These are phyloP conservation scores for Phaeosphaeriaceae sp. DNA, from an alignment of 2,329 filamentous ascomycete genomes.

Conservation along the genomic window DNA sequence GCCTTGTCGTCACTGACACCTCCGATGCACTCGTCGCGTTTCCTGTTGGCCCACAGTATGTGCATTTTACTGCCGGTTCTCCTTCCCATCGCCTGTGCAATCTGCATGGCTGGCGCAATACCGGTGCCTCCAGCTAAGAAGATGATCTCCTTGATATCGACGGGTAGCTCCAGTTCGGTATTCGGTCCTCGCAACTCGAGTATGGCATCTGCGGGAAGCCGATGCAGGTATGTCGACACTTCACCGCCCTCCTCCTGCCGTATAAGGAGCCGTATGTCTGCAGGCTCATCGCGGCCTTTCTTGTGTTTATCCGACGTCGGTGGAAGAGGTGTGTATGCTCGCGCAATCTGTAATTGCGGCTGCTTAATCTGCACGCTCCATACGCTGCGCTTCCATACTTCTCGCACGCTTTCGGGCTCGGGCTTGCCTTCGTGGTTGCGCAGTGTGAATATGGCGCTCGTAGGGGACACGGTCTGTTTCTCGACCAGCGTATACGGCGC, in stretches of 20 bases:
- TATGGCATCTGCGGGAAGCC: conserved; percentile 65
- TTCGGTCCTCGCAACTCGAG: conserved; percentile 83
- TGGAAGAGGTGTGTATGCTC: conserved; percentile 90
- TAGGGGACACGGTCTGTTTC: conserved; percentile 69
- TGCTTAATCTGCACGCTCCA: conserved; percentile 96
- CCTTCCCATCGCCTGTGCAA: conserved; percentile 68
- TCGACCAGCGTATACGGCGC: conserved; percentile 69
- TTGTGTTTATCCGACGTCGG: conserved; percentile 51
- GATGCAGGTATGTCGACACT: conserved; percentile 81
- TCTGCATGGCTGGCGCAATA: conserved; percentile 87
- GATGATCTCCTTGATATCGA: conserved; percentile 66
- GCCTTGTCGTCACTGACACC: conserved; percentile 60
- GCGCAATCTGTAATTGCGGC: conserved; percentile 88
- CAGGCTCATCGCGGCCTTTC: conserved; percentile 34
- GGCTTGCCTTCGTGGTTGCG: conserved; percentile 46
- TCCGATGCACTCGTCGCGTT: conserved; percentile 69
- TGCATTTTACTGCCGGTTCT: conserved; percentile 59
- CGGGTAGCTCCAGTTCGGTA: conserved; percentile 68
- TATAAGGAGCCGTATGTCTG: conserved; percentile 74
- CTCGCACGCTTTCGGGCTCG: conserved; percentile 39
- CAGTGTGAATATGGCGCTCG: conserved; percentile 73
- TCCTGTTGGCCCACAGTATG: conserved; percentile 83
- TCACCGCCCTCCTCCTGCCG: conserved; percentile 81
- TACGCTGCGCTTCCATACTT: conserved; percentile 67
- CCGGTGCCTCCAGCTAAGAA: conserved; percentile 94